Evolutionary conservation across 768 basidiomycete genomes (phyloP), one percentile per base, ranked within the genome.

Genomic region (Suillus alpinus): DNA sequence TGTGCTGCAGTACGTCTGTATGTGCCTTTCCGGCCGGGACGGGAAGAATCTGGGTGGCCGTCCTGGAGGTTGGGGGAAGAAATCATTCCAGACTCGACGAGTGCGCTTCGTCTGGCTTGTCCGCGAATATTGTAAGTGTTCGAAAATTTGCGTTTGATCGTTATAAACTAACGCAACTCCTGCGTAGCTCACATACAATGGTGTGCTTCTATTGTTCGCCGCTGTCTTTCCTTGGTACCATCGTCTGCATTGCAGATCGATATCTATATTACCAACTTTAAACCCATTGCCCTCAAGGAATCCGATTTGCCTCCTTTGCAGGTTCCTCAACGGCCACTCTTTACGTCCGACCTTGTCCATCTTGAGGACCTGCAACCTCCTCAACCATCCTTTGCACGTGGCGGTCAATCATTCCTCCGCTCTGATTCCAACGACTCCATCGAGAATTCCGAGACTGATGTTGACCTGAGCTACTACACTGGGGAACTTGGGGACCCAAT

Each of bases 61-160:
- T 37, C 65, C 72, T 7, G 81, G 81, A 9, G 78, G 82, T 1
- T 80, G 76, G 72, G 78, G 79, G 0, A 64, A 75, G 36, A 75
- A 73, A 29, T 66, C 69, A 6, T 80, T 75, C 59, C 75, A 73
- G 46, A 84, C 82, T 6, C 74, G 67, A 36, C 79, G 91, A 5
- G 81, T 91, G 0, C 78, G 90, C 18, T 90, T 92, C 63, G 80
- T 92, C 3, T 92, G 91, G 91, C 80, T 91, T 47, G 76, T 91
- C 23, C 80, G 89, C 41, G 91, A 92, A 67, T 91, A 86, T 67
- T 81, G 89, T 90, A 60, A 73, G 87, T 77, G 1, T 14, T 3
- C 29, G 58, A 47, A 41, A 14, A 20, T 57, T 26, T 10, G 49
- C 20, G 41, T n/a, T 59, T 37, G 26, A 23, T 6, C 46, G 23